Conservation (phyloP, 345 rosid species). For the Erucastrum elatum region DNA sequence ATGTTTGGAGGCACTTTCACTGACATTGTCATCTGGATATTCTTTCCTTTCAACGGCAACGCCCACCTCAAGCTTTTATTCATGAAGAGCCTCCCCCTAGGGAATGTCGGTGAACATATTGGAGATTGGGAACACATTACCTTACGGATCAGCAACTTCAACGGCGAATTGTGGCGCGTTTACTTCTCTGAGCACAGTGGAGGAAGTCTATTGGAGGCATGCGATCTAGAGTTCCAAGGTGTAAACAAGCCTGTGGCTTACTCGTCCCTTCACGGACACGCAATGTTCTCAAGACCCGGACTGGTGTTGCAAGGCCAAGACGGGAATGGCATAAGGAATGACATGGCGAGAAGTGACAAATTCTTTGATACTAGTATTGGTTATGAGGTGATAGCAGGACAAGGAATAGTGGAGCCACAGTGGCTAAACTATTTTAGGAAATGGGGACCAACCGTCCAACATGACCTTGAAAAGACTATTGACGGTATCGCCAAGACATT, state of each 20-base stretch:
- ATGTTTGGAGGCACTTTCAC: conserved; percentile 78
- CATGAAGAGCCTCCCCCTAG: conserved; percentile 46
- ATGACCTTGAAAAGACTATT: conserved; percentile 44
- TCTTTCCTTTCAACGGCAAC: conserved; percentile 82
- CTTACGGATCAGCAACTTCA: conserved; percentile 80
- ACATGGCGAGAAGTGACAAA: conserved; percentile 59
- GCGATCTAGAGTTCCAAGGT: conserved; percentile 59
- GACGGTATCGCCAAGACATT: conserved; percentile 44
- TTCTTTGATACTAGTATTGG: conserved; percentile 44
- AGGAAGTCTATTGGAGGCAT: conserved; percentile 59
- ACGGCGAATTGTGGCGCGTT: conserved; percentile 55
- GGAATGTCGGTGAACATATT: conserved; percentile 68
- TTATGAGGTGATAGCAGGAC: conserved; percentile 48
- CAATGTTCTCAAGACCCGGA: conserved; percentile 68
- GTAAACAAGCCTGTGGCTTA: conserved; percentile 63
- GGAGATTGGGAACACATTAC: conserved; percentile 96
- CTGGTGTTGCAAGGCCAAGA: conserved; percentile 63
- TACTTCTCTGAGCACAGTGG: conserved; percentile 68
- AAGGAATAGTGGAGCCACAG: conserved; percentile 44
- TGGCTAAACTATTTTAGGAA: conserved; percentile 68
- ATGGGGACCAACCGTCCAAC: conserved; percentile 70
- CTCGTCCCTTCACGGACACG: conserved; percentile 73
- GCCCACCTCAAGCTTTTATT: conserved; percentile 61
- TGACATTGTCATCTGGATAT: conserved; percentile 72
- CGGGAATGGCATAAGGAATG: conserved; percentile 64